phyloP scores from a whole-genome alignment of 1,284 basidiomycete species.

The Rugosomyces carneus region DNA sequence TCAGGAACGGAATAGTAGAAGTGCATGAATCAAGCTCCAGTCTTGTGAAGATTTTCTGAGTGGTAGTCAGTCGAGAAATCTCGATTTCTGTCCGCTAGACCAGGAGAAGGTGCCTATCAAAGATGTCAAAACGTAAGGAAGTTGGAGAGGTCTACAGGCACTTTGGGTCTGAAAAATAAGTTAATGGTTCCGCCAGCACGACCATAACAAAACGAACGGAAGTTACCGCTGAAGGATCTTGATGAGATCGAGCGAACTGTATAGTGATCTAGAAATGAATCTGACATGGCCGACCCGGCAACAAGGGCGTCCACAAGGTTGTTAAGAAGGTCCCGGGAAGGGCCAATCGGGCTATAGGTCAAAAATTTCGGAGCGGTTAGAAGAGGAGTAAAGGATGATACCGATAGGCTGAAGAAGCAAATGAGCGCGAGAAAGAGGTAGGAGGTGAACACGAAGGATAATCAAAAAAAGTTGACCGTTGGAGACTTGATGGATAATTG shows the following conservation, averaged over 20 bases:
- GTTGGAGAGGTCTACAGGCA: conserved; percentile 11
- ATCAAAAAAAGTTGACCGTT: conserved; percentile 1
- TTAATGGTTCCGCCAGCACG: conserved; percentile 11
- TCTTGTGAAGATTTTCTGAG: conserved; percentile 14
- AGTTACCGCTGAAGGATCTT: conserved; percentile 15
- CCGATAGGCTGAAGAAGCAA: conserved; percentile 32
- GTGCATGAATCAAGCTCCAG: conserved; percentile 1
- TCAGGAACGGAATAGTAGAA: conserved; percentile 6
- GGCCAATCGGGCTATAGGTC: conserved; percentile 29
- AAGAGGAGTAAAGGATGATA: conserved; percentile 25
- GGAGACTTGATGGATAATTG: conserved; percentile 2
- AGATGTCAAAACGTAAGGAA: conserved; percentile 15
- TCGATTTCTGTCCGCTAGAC: conserved; percentile 5
- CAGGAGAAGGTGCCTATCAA: conserved; percentile 16
- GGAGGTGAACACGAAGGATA: conserved; percentile 9
- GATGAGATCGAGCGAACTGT: conserved; percentile 21
- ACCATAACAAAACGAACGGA: conserved; percentile 13
- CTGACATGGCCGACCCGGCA: conserved; percentile 33
- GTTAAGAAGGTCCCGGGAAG: conserved; percentile 15
- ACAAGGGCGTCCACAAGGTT: conserved; percentile 24
- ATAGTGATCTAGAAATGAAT: conserved; percentile 20
- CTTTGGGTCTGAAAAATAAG: conserved; percentile 9
- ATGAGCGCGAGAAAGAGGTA: conserved; percentile 25
- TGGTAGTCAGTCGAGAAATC: conserved; percentile 5
- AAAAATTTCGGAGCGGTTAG: conserved; percentile 30